Percentiles rank a stretch among this genome's conserved stretches.
Evolutionary conservation across 306 rosid species (phyloP).

Genomic region (Sphenostylis stenocarpa): DNA sequence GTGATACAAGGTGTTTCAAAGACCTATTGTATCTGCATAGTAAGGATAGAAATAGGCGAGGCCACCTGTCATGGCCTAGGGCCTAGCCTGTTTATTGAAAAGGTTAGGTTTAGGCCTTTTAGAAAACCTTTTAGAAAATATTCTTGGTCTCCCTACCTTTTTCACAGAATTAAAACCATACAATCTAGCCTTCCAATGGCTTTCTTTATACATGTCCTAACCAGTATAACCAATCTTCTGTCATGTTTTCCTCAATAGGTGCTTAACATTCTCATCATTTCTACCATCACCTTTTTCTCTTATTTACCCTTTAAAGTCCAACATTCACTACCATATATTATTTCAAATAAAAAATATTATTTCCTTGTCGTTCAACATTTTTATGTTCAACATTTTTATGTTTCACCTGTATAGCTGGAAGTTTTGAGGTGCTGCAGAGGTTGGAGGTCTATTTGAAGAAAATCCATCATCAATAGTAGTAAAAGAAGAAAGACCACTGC

Average conservation of each 20-base stretch:
- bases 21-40: no score
- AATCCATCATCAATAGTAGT: conserved; percentile 84
- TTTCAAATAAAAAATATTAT: neutral
- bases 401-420: conserved; percentile 91
- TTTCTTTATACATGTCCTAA: neutral
- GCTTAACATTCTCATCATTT: neutral
- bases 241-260: neutral
- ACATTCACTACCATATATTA: neutral
- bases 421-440: conserved; percentile 82
- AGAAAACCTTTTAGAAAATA: no score
- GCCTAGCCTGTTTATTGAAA: no score
- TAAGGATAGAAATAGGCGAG: no score
- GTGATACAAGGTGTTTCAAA: neutral
- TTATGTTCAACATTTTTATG: conserved; percentile 11
- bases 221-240: neutral
- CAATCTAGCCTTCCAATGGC: neutral
- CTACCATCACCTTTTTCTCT: neutral
- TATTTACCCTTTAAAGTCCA: neutral
- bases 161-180: neutral
- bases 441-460: conserved; percentile 68
- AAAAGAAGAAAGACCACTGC: conserved; percentile 89
- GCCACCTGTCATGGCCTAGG: no score
- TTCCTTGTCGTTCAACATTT: neutral
- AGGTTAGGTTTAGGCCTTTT: no score
- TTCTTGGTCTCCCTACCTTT: neutral